These are phyloP conservation scores for Yamadazyma friedrichii DNA, from an alignment of 1,139 yeast genomes.

Conservation along the genomic window DNA sequence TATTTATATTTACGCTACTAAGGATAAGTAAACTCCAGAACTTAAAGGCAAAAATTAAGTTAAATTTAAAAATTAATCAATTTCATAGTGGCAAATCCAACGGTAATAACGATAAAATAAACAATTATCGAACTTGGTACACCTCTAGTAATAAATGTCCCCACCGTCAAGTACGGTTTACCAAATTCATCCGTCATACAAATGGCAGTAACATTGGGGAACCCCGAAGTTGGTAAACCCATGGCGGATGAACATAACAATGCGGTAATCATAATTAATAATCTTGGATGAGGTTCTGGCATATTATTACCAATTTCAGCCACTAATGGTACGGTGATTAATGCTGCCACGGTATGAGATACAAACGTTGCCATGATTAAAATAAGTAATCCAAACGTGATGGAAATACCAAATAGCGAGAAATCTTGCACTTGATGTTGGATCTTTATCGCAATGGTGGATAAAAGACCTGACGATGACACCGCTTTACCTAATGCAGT, in stretches of 20 bases:
- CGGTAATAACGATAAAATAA: constrained; percentile 54
- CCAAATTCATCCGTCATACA: constrained; percentile 75
- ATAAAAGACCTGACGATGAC: constrained; percentile 64
- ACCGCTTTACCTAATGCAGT: constrained; percentile 75
- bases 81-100: constrained; percentile 68
- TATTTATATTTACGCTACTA: no score
- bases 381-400: constrained; percentile 66
- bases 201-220: constrained; percentile 79
- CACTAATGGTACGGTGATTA: constrained; percentile 67
- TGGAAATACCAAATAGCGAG: constrained; percentile 57
- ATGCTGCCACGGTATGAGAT: constrained; percentile 75
- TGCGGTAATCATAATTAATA: constrained; percentile 66
- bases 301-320: constrained; percentile 64
- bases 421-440: constrained; percentile 56
- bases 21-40: no score
- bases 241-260: constrained; percentile 71
- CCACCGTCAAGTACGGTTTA: constrained; percentile 61
- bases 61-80: constrained; percentile 30
- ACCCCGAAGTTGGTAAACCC: constrained; percentile 77
- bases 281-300: constrained; percentile 54
- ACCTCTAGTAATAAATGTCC: constrained; percentile 68
- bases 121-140: constrained; percentile 64
- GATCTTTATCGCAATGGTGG: constrained; percentile 59
- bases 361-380: constrained; percentile 72
- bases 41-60: no score